Base-by-base conservation (phyloP, 768 basidiomycete genomes). In the Phlebiopsis flavidoalba region DNA sequence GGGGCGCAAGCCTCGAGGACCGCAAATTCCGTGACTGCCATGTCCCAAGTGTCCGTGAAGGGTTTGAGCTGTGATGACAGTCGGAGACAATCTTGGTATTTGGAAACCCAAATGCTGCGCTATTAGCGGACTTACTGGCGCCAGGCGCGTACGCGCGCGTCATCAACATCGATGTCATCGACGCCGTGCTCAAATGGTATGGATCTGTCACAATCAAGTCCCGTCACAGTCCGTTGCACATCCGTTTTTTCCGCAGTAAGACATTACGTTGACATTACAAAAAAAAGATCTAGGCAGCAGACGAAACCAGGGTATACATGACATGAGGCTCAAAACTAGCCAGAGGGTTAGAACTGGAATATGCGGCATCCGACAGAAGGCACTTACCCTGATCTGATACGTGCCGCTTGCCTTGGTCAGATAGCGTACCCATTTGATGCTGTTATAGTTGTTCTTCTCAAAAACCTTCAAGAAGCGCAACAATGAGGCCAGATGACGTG, bases 391-490 rank as follows among this genome's bases (percentile, higher is more conserved):
- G 64, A 98, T 87, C 76, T 98, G 95, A 76, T 98, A 98, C 3
- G 86, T 79, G 52, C 96, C 95, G 68, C 87, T 95, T 6, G 94
- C 93, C 75, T 95, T 96, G 22, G 94, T 94, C 59, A 97, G 82
- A 70, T 96, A 97, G 57, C 95, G 79, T 45, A 96, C 95, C 95
- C 95, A 96, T 73, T 96, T 96, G 61, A 97, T 86, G 65, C 93
- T 95, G 64, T 94, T 87, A 70, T 98, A 98, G 64, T 86, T 92
- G 71, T 83, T 85, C 81, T 93, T 97, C 79, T 98, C 97, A 66
- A 98, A 98, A 17, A 99, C 96, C 73, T 98, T 98, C 70, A 99
- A 76, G 82, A 98, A 99, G 57, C 96, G 84, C 47, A n/a, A 99
- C 97, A 54, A 96, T 89, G 68, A 99, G 73, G 1, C 97, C 97